Conservation (phyloP, 164 flowering plant genomes). For the Tetrastigma voinierianum region DNA sequence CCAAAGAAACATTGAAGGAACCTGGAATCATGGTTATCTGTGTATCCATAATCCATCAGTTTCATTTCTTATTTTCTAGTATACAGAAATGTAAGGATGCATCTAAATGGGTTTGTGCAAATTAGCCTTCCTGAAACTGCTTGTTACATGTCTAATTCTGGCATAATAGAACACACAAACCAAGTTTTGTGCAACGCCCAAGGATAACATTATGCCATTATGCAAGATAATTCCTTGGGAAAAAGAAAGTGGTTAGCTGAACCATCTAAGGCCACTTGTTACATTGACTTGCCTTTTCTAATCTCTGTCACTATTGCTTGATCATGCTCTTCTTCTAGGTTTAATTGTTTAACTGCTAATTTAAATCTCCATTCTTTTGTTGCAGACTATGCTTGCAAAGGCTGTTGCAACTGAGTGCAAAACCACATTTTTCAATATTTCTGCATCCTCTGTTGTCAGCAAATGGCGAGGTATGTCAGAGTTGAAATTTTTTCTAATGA, state of each 20-base stretch:
- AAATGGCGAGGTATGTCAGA: constrained; percentile 95
- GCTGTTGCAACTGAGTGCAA: constrained; percentile 99
- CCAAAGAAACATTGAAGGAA: background rate
- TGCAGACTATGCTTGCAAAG: too few species aligned
- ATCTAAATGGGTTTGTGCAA: background rate
- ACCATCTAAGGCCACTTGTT: too few species aligned
- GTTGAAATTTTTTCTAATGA: background rate
- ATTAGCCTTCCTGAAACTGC: background rate
- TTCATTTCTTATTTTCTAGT: too few species aligned
- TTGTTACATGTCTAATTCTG: background rate
- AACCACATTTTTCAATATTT: constrained; percentile 97
- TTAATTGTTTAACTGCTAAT: background rate
- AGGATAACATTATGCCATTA: background rate
- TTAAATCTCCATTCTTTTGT: too few species aligned
- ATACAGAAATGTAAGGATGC: too few species aligned
- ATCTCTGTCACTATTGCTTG: background rate
- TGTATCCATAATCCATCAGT: too few species aligned
- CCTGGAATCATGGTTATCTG: background rate
- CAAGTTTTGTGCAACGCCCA: background rate
- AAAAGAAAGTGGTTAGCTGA: background rate
- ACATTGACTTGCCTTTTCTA: background rate
- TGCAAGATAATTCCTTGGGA: background rate
- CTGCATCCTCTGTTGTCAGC: constrained; percentile 99
- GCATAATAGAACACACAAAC: background rate
- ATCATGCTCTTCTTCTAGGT: background rate